phyloP scores from a whole-genome alignment of 2,329 filamentous ascomycete genomes.

The Teratosphaeria zuluensis region DNA sequence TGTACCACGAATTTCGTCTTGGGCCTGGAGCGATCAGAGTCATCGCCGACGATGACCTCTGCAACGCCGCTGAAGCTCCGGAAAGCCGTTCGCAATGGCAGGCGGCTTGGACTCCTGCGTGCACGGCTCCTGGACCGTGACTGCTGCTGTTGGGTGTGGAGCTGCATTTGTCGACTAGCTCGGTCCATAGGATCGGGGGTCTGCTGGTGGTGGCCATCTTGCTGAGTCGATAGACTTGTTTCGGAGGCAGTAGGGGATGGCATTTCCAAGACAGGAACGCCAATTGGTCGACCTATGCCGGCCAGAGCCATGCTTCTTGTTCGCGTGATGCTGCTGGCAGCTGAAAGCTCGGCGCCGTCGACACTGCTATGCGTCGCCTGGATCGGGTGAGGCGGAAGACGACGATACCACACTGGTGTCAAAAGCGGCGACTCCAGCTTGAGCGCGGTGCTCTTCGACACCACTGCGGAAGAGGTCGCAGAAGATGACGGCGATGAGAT shows the following conservation, averaged over 20 bases:
- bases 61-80: constrained; percentile 33
- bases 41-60: constrained; percentile 30
- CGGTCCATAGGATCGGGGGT: not conserved
- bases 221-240: constrained; percentile 14
- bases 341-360: not conserved
- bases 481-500: not conserved
- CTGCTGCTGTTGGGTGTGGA: constrained; percentile 2
- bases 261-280: constrained; percentile 18
- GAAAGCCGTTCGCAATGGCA: constrained; percentile 28
- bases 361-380: not conserved
- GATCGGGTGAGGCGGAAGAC: constrained; percentile 11
- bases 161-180: not conserved
- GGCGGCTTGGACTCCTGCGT: constrained; percentile 18
- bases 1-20: constrained; percentile 36
- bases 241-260: constrained; percentile 20
- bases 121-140: not conserved
- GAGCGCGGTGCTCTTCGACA: not conserved
- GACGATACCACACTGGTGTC: constrained; percentile 24
- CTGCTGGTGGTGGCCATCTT: constrained; percentile 4
- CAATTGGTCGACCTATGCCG: constrained; percentile 9
- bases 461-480: not conserved
- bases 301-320: constrained; percentile 15
- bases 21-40: constrained; percentile 14
- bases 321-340: constrained; percentile 4
- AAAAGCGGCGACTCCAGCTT: constrained; percentile 19